Evolutionary conservation across 2,329 filamentous ascomycete species (phyloP).

Genomic region (Xylaria sp.): DNA sequence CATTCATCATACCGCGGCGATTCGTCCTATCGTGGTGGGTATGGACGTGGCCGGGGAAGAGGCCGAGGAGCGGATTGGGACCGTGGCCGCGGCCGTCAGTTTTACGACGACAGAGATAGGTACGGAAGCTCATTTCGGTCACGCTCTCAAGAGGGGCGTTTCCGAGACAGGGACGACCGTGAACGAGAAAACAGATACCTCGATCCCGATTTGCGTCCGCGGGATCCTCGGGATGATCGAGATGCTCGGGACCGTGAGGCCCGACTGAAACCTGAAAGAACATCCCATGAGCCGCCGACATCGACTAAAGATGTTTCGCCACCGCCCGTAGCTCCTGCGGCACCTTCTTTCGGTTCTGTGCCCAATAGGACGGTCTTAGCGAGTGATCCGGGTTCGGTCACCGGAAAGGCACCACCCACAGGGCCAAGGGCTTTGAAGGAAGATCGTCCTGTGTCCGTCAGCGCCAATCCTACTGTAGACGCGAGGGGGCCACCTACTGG

Average conservation of each 20-base stretch:
- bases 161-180: constrained; percentile 55
- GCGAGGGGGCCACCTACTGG: constrained; percentile 47
- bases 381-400: constrained; percentile 44
- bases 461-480: constrained; percentile 46
- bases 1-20: constrained; percentile 56
- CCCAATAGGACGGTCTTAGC: constrained; percentile 51
- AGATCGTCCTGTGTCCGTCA: constrained; percentile 55
- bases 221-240: constrained; percentile 59
- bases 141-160: constrained; percentile 68
- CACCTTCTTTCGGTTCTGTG: constrained; percentile 62
- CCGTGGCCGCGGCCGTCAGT: constrained; percentile 54
- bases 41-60: constrained; percentile 59
- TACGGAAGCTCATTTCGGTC: constrained; percentile 57
- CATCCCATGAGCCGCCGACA: constrained; percentile 55
- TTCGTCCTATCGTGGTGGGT: constrained; percentile 60
- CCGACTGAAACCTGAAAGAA: constrained; percentile 58
- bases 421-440: constrained; percentile 57
- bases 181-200: constrained; percentile 45
- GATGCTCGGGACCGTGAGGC: constrained; percentile 46
- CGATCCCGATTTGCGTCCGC: constrained; percentile 45
- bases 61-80: constrained; percentile 58
- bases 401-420: constrained; percentile 58
- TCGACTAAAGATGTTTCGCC: constrained; percentile 60
- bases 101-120: constrained; percentile 67
- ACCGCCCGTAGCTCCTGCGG: constrained; percentile 62